A percentile compares a stretch with the other conserved stretches of the same genome.
Conservation (phyloP, 257 asterid genomes). For the Handroanthus guayacan region DNA sequence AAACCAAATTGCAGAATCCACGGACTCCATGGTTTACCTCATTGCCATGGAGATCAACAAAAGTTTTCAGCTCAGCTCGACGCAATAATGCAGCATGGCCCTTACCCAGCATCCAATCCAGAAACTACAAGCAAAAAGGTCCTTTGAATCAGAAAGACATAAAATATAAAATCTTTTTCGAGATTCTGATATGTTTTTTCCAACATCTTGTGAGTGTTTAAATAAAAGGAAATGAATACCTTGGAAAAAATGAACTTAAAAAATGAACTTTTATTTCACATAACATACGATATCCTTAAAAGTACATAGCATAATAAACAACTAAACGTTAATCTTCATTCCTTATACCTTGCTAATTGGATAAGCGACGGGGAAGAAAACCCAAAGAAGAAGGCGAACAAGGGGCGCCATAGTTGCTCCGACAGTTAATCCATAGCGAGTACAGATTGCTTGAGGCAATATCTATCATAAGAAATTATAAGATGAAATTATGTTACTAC, state of each 20-base stretch:
- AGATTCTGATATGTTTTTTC: background rate
- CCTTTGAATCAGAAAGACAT: background rate
- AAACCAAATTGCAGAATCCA: conserved; percentile 10
- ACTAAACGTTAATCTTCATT: background rate
- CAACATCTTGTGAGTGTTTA: conserved; percentile 4
- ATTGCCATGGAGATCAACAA: conserved; percentile 95
- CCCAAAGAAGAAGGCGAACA: conserved; percentile 90
- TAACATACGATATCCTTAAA: background rate
- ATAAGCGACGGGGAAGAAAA: conserved; percentile 86
- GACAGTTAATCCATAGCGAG: conserved; percentile 91
- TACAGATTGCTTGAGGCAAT: conserved; percentile 97
- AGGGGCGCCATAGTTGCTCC: conserved; percentile 92
- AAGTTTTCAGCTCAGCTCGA: conserved; percentile 98
- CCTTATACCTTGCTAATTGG: conserved; percentile 92
- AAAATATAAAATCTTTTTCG: background rate
- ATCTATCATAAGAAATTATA: conserved; percentile 57
- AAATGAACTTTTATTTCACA: background rate
- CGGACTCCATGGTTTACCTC: conserved; percentile 58
- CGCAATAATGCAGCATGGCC: conserved; percentile 95
- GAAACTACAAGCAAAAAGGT: conserved; percentile 58
- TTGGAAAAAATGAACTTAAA: background rate
- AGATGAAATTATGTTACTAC: conserved; percentile 2
- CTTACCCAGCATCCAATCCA: conserved; percentile 98
- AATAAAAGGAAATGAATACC: conserved; percentile 4
- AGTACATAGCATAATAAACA: conserved; percentile 18